Evolutionary conservation across 179 eudicot genomes (phyloP).

Genomic region (Silene vulgaris): DNA sequence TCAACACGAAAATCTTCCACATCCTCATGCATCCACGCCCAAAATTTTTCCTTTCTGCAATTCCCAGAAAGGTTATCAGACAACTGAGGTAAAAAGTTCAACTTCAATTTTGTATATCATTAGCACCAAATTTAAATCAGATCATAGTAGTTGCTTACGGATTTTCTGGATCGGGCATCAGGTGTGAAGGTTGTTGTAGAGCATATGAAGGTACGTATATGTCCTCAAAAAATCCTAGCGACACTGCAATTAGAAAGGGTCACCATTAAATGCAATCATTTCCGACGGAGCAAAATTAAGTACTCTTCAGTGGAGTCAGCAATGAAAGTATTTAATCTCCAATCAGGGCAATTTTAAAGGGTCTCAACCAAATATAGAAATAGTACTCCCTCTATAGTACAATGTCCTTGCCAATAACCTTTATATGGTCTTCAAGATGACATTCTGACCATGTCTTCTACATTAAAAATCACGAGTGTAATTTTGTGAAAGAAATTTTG

Average conservation of each 20-base stretch:
- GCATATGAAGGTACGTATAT: slow-evolving; percentile 3
- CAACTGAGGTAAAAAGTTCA: background rate
- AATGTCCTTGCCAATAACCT: no score
- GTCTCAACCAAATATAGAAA: no score
- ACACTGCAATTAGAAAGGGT: slow-evolving; percentile 8
- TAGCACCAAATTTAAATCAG: background rate
- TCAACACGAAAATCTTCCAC: slow-evolving; percentile 31
- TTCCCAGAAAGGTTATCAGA: slow-evolving; percentile 1
- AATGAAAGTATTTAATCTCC: background rate
- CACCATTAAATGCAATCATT: background rate
- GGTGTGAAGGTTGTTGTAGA: background rate
- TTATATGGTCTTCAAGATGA: no score
- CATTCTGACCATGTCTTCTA: no score
- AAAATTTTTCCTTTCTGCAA: slow-evolving; percentile 39
- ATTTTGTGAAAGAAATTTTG: no score
- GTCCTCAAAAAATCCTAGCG: slow-evolving; percentile 22
- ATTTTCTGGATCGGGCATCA: background rate
- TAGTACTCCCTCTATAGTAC: no score
- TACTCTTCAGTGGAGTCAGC: background rate
- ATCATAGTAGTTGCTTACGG: background rate
- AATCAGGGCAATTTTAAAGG: no score
- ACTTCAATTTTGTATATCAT: background rate
- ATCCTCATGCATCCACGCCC: slow-evolving; percentile 49
- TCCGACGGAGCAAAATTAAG: background rate
- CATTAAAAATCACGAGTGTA: no score